phyloP scores from a whole-genome alignment of 2,329 filamentous ascomycete genomes.

The Akanthomyces dipterigenus region DNA sequence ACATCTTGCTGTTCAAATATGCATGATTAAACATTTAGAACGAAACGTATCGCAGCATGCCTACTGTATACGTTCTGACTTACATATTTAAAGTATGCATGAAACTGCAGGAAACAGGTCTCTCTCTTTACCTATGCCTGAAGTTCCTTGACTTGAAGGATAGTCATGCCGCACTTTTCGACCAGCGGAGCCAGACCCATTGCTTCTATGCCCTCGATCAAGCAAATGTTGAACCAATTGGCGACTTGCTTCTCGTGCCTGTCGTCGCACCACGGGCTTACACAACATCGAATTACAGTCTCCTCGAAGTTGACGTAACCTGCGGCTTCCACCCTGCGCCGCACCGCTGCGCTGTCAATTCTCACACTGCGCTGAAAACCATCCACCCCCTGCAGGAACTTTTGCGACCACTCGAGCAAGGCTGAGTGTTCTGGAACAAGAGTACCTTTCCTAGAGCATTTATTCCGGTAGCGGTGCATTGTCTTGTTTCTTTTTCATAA shows the following conservation, averaged over 20 bases:
- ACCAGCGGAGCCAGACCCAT: constrained; percentile 69
- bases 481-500: too few species aligned
- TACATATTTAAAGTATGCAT: constrained; percentile 73
- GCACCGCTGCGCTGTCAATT: constrained; percentile 43
- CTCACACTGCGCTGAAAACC: constrained; percentile 59
- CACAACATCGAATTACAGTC: constrained; percentile 59
- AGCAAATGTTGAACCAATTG: constrained; percentile 74
- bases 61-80: too few species aligned
- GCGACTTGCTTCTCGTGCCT: constrained; percentile 61
- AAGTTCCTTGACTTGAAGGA: constrained; percentile 56
- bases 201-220: constrained; percentile 66
- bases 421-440: constrained; percentile 51
- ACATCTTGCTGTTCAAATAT: too few species aligned
- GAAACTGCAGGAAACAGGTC: constrained; percentile 55
- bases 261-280: constrained; percentile 67
- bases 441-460: constrained; percentile 61
- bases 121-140: constrained; percentile 46
- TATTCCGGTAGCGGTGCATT: too few species aligned
- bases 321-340: constrained; percentile 53
- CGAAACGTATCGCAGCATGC: too few species aligned
- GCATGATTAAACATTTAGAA: too few species aligned
- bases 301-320: constrained; percentile 79
- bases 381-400: constrained; percentile 61
- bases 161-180: constrained; percentile 37
- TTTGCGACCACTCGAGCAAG: constrained; percentile 62